phyloP scores from a whole-genome alignment of 2,329 filamentous ascomycete genomes.

The Tothia fuscella region DNA sequence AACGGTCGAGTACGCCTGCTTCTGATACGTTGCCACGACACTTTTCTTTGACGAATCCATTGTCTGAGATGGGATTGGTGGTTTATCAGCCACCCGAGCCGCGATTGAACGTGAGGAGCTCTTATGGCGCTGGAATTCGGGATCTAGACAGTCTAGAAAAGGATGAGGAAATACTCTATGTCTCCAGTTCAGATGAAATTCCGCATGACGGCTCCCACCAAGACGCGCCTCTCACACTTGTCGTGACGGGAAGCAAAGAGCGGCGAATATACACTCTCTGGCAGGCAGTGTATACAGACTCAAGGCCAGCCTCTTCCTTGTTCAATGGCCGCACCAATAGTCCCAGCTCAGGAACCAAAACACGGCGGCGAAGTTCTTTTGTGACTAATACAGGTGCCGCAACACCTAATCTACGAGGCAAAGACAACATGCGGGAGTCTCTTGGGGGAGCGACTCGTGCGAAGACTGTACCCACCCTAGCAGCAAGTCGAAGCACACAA shows the following conservation, averaged over 20 bases:
- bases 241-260: constrained; percentile 70
- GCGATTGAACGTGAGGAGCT: constrained; percentile 6
- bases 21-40: constrained; percentile 55
- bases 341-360: constrained; percentile 27
- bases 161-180: constrained; percentile 72
- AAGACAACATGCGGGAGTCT: constrained; percentile 62
- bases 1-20: constrained; percentile 8
- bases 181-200: constrained; percentile 55
- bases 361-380: constrained; percentile 54
- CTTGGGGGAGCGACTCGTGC: constrained; percentile 42
- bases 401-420: constrained; percentile 54
- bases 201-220: constrained; percentile 32
- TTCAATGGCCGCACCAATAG: constrained; percentile 21
- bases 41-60: constrained; percentile 73
- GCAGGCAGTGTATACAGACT: constrained; percentile 66
- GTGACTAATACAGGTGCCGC: constrained; percentile 59
- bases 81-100: constrained; percentile 31
- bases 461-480: constrained; percentile 12
- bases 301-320: constrained; percentile 39
- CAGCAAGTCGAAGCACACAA: constrained; percentile 6
- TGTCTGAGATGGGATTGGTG: constrained; percentile 75
- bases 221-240: constrained; percentile 48
- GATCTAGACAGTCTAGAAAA: constrained; percentile 43
- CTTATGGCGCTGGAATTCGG: constrained; percentile 16
- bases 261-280: constrained; percentile 72